A percentile compares a stretch with the other conserved stretches of the same genome.
Conservation (phyloP, 768 basidiomycete species). For the Suillus americanus region DNA sequence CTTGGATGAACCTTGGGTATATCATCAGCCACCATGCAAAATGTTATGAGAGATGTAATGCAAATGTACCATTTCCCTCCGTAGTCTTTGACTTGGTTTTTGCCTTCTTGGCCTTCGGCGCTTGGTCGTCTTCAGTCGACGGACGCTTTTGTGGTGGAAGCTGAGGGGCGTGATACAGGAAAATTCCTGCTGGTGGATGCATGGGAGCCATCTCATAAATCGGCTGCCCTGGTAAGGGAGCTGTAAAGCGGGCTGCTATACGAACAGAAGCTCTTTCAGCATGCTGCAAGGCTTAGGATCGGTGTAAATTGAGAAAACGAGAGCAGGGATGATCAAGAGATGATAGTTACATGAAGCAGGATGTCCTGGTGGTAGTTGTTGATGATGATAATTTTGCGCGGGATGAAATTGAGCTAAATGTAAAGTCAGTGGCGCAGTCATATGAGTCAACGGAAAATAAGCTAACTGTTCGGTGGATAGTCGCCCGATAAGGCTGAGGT, state of each 20-base stretch:
- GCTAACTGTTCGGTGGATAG: slow-evolving; percentile 40
- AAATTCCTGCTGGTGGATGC: slow-evolving; percentile 26
- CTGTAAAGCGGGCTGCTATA: slow-evolving; percentile 50
- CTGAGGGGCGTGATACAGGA: slow-evolving; percentile 30
- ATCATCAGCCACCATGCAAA: slow-evolving; percentile 15
- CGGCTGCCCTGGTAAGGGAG: slow-evolving; percentile 29
- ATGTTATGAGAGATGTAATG: slow-evolving; percentile 10
- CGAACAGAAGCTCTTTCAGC: slow-evolving; percentile 59
- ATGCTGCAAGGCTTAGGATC: slow-evolving; percentile 47
- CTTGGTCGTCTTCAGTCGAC: slow-evolving; percentile 37
- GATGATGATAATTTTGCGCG: slow-evolving; percentile 34
- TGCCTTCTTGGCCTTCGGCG: slow-evolving; percentile 48
- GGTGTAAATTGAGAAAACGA: slow-evolving; percentile 20
- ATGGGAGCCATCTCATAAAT: slow-evolving; percentile 34
- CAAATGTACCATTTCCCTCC: slow-evolving; percentile 32
- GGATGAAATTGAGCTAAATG: slow-evolving; percentile 32
- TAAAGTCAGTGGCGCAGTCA: slow-evolving; percentile 17
- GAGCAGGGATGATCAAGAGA: slow-evolving; percentile 19
- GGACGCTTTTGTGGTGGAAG: slow-evolving; percentile 36
- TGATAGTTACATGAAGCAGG: slow-evolving; percentile 34
- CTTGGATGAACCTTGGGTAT: slow-evolving; percentile 42
- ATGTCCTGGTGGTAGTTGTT: slow-evolving; percentile 24
- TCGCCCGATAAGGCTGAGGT: slow-evolving; percentile 42
- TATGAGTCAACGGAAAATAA: slow-evolving; percentile 5
- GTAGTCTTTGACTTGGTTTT: slow-evolving; percentile 39